Base-by-base conservation (phyloP, 2,329 filamentous ascomycete species). In the Nectriaceae sp. region DNA sequence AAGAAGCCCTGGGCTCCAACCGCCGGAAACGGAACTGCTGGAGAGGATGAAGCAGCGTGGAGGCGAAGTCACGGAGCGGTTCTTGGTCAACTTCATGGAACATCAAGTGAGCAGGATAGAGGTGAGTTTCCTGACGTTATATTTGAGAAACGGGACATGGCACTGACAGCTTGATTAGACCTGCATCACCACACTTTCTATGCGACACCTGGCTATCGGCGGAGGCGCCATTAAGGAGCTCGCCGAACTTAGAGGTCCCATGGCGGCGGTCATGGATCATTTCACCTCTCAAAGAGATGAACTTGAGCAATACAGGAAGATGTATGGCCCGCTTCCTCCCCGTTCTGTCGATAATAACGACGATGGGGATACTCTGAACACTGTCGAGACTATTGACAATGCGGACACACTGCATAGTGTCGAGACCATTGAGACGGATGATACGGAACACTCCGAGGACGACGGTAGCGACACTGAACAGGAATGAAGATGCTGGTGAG, bases 61-160 rank as follows among this genome's bases (percentile, higher is more conserved):
- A 42, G 90, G 90, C 11, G 91, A 97, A 66, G 83, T 97, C 45
- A 90, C 92, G 21, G 94, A 97, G 75, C 79, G 83, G 44, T 93
- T 96, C 70, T 75, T 97, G 70, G 73, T 96, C 47, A 91, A 90
- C 63, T 90, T 99, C 63, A 81, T 97, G 68, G 92, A 96, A 67
- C 92, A 97, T 66, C 91, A 97, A 78, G 88, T 99, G 59, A 92
- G 89, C 67, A 84, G 94, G 63, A 95, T 99, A 67, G 94, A 99
- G 84, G 91, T 95, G 76, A 71, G 86, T 43, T 29, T 3, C 11
- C 18, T 39, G 13, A 36, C 24, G 13, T 41, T 21, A n/a, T 19
- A 20, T 42, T 45, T 21, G 16, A n/a, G 33, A 36, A 15, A 19
- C 16, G 33, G n/a, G n/a, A 8, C 8, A 31, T 31, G 26, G 15